phyloP scores from a whole-genome alignment of 345 rosid species.

The Boechera divaricarpa region DNA sequence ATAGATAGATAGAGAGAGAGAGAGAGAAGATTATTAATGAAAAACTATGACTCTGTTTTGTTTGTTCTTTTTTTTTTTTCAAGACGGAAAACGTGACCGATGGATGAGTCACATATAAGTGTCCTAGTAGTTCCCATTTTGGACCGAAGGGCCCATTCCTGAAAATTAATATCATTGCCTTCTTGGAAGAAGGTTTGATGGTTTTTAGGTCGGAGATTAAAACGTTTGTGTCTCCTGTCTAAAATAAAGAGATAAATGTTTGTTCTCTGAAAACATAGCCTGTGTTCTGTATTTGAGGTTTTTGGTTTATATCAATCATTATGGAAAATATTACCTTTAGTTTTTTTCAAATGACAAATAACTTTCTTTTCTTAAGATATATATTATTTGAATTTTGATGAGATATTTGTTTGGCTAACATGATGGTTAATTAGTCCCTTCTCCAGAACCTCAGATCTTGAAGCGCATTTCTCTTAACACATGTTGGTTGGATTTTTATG shows the following conservation, averaged over 20 bases:
- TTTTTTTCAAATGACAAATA: too few species aligned
- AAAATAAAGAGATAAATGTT: neutral
- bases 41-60: neutral
- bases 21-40: neutral
- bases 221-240: neutral
- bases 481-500: too few species aligned
- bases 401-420: neutral
- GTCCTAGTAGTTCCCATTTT: conserved; percentile 16
- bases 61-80: neutral
- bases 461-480: too few species aligned
- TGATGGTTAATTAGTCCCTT: neutral
- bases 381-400: too few species aligned
- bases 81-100: neutral
- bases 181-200: conserved; percentile 9
- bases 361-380: too few species aligned
- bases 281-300: too few species aligned
- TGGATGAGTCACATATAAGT: neutral
- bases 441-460: too few species aligned
- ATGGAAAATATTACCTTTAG: too few species aligned
- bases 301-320: too few species aligned
- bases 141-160: conserved; percentile 13
- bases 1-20: neutral
- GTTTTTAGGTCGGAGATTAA: neutral
- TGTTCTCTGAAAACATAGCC: neutral
- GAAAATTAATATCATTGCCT: neutral